Conservation (phyloP, 2,329 filamentous ascomycete genomes). For the Penicillium sp. region DNA sequence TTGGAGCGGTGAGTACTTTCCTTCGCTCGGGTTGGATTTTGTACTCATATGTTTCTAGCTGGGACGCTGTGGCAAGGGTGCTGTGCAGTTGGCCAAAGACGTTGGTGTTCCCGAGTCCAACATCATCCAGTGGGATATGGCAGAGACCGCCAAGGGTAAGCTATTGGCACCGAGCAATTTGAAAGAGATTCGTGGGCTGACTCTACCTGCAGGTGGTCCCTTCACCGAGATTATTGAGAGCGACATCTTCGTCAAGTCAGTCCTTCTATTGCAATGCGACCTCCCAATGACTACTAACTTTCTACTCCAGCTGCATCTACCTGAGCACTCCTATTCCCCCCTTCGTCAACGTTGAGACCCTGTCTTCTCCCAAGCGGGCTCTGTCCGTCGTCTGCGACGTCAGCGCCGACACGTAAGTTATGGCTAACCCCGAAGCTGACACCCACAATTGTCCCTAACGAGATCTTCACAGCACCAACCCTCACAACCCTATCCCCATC, state of each 20-base stretch:
- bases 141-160: constrained; percentile 69
- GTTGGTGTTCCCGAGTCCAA: constrained; percentile 70
- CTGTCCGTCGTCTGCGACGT: constrained; percentile 82
- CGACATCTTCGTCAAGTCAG: constrained; percentile 62
- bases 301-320: constrained; percentile 1
- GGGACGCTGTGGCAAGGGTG: constrained; percentile 76
- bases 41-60: constrained; percentile 26
- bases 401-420: constrained; percentile 44
- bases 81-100: constrained; percentile 75
- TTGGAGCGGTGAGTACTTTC: constrained; percentile 64
- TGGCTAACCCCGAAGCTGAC: neutral
- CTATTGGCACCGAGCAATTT: neutral
- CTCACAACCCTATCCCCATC: constrained; percentile 63
- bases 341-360: constrained; percentile 73
- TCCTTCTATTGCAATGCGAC: neutral
- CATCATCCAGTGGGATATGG: constrained; percentile 75
- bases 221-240: constrained; percentile 72
- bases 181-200: constrained; percentile 15
- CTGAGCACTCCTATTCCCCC: constrained; percentile 65
- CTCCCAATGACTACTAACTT: neutral
- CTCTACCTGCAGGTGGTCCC: constrained; percentile 57
- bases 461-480: constrained; percentile 45
- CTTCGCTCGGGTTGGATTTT: neutral
- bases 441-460: neutral
- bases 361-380: constrained; percentile 68